Evolutionary conservation across 2,329 filamentous ascomycete genomes (phyloP).

Genomic region (Colletotrichum abscissum): DNA sequence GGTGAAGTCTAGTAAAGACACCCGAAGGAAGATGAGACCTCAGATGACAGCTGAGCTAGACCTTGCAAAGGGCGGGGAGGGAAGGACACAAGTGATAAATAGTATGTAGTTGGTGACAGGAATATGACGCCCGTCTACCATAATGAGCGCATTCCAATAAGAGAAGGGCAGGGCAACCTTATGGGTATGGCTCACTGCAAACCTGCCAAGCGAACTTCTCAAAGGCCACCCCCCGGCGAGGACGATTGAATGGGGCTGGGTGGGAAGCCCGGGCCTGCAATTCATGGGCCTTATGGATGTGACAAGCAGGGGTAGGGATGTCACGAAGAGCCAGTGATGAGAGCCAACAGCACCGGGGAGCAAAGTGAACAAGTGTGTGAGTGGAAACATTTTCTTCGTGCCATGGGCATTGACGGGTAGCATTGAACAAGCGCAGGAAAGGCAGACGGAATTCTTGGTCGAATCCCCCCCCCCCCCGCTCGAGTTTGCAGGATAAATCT

Average conservation of each 20-base stretch:
- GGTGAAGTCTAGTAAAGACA: not conserved
- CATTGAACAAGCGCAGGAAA: not conserved
- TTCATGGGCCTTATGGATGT: constrained; percentile 19
- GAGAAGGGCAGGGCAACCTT: not conserved
- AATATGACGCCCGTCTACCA: constrained; percentile 11
- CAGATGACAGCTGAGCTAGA: not conserved
- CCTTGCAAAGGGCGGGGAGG: not conserved
- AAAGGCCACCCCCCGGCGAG: not conserved
- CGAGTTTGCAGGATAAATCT: constrained; percentile 20
- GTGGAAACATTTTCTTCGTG: constrained; percentile 8
- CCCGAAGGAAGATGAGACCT: not conserved
- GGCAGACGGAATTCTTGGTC: constrained; percentile 12
- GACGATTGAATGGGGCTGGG: constrained; percentile 18
- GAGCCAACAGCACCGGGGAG: not conserved
- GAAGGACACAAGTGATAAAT: constrained; percentile 5
- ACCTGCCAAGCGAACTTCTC: not conserved
- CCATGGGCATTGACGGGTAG: not conserved
- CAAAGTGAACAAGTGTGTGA: not conserved
- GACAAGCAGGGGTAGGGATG: constrained; percentile 26
- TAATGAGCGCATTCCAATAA: not conserved
- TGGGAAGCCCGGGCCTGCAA: constrained; percentile 12
- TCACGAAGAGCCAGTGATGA: constrained; percentile 1
- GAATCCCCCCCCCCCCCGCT: constrained; percentile 2
- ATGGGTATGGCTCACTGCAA: too few relatives aligned
- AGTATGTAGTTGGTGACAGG: not conserved